Base-by-base conservation (phyloP, 2,329 filamentous ascomycete genomes). In the Seiridium cupressi region DNA sequence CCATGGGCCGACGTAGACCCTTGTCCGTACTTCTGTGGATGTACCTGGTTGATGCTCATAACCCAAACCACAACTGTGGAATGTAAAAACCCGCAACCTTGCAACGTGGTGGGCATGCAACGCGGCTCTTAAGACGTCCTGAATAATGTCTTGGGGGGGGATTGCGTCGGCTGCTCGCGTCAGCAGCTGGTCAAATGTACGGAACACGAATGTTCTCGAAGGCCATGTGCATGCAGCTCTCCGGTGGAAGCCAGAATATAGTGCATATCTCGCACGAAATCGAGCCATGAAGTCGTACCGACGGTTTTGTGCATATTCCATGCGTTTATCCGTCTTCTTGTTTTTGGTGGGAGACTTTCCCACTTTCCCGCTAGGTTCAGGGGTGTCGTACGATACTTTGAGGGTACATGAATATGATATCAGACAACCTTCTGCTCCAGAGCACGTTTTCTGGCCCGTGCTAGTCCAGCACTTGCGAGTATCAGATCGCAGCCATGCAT, bases 271-370 rank as follows among this genome's bases (percentile, higher is more conserved):
- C 34, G 31, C 40, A 13, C 49, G n/a, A 44, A 44, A n/a, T 44
- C n/a, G 42, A 47, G 11, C 11, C 7, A 38, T 13, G 38, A 8
- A 38, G 44, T 62, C 60, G 60, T 63, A 61, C 61, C 57, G 51
- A 59, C 64, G 66, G 68, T 59, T 60, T 62, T 66, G 61, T 64
- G 64, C 66, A 70, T 68, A 62, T 58, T 62, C 59, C 59, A 67
- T 69, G 67, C 64, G 60, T 59, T 63, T 59, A 62, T 58, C 65
- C 66, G 66, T 55, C 46, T 53, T 62, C 61, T 51, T 61, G 60
- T 57, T 67, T 26, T 60, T 47, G 61, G 61, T 63, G 61, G 60
- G 56, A 47, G 61, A n/a, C 38, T 57, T 63, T 67, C 66, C 69
- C 65, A 70, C 62, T 61, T 68, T 63, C 64, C 65, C 66, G 67